phyloP scores from a whole-genome alignment of 345 rosid species.

The Eutrema japonicum region DNA sequence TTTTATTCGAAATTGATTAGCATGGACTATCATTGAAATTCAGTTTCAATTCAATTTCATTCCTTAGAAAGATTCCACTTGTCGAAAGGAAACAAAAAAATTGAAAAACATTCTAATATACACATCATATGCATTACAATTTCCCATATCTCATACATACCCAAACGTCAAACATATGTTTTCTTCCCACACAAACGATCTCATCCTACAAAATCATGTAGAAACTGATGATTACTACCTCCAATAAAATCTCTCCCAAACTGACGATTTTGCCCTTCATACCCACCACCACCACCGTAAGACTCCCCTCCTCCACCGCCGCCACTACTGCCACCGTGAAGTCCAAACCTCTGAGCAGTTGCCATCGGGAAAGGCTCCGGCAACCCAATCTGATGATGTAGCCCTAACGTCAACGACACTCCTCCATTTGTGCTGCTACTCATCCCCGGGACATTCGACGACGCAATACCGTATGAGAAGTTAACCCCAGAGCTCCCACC shows the following conservation, averaged over 20 bases:
- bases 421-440: constrained; percentile 50
- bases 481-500: constrained; percentile 47
- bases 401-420: constrained; percentile 84
- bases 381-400: constrained; percentile 77
- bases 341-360: constrained; percentile 69
- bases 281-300: constrained; percentile 54
- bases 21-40: not conserved
- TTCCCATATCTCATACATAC: constrained; percentile 27
- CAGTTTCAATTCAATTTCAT: constrained; percentile 12
- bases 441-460: constrained; percentile 43
- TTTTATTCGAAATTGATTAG: not conserved
- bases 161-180: constrained; percentile 23
- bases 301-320: constrained; percentile 53
- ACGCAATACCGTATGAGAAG: constrained; percentile 42
- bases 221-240: constrained; percentile 65
- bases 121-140: constrained; percentile 34
- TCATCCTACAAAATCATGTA: constrained; percentile 92
- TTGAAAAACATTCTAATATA: constrained; percentile 38
- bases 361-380: constrained; percentile 70
- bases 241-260: constrained; percentile 74
- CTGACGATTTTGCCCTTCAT: constrained; percentile 64
- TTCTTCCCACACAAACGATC: constrained; percentile 30
- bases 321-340: constrained; percentile 55
- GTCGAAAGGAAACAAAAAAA: not conserved
- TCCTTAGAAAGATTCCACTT: not conserved